Conservation (phyloP, 495 filamentous ascomycete species). For the Extremus antarcticus region DNA sequence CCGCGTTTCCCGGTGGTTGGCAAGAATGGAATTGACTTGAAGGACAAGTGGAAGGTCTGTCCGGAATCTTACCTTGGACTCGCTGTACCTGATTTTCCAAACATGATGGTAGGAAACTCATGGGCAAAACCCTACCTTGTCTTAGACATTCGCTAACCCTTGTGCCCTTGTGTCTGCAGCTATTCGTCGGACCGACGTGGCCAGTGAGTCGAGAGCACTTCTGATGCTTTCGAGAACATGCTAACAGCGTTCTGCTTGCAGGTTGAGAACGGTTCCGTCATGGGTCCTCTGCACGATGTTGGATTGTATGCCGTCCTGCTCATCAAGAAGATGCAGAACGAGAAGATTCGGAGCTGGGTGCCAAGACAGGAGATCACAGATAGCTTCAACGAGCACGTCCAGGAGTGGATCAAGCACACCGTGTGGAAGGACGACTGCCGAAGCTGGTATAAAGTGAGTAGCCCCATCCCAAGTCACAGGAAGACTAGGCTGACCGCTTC, state of each 20-base stretch:
- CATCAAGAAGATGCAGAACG: slow-evolving; percentile 33
- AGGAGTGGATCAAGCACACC: slow-evolving; percentile 31
- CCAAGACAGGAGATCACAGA: slow-evolving; percentile 28
- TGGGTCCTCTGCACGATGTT: slow-evolving; percentile 24
- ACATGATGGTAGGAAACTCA: no score
- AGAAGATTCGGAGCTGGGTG: slow-evolving; percentile 27
- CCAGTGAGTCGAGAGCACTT: not conserved
- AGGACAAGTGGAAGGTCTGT: slow-evolving; percentile 27
- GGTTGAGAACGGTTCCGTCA: slow-evolving; percentile 28
- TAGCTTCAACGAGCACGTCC: slow-evolving; percentile 28
- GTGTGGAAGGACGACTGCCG: slow-evolving; percentile 32
- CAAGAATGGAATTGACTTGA: slow-evolving; percentile 23
- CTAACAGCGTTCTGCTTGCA: slow-evolving; percentile 16
- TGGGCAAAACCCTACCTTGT: no score
- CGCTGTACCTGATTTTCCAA: slow-evolving; percentile 28
- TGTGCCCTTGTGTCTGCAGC: no score
- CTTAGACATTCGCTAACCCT: no score
- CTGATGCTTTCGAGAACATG: not conserved
- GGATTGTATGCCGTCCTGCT: slow-evolving; percentile 26
- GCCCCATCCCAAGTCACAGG: not conserved
- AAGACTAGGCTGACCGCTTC: not conserved
- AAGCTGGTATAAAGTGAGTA: slow-evolving; percentile 23
- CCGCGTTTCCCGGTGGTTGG: slow-evolving; percentile 30
- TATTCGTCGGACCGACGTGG: slow-evolving; percentile 25
- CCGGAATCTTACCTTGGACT: slow-evolving; percentile 29